Percentiles rank a stretch among this genome's conserved stretches.
Conservation (phyloP, 768 basidiomycete genomes). For the Agrocybe chaxingu region DNA sequence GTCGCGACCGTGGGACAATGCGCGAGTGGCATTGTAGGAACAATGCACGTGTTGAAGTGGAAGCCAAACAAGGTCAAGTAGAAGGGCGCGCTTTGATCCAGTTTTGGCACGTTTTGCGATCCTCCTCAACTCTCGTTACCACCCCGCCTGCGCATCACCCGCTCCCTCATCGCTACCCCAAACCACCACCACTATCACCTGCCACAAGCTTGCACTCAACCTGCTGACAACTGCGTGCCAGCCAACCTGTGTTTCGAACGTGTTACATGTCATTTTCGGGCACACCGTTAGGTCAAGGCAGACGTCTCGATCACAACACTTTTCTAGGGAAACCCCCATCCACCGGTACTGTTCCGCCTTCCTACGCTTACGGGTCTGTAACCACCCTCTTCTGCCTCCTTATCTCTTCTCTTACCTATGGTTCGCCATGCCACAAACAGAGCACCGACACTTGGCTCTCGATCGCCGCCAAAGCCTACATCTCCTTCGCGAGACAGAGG, state of each 20-base stretch:
- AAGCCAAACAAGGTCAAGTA: slow-evolving; percentile 17
- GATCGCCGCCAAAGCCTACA: slow-evolving; percentile 56
- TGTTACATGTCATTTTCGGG: slow-evolving; percentile 81
- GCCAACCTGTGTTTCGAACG: slow-evolving; percentile 15
- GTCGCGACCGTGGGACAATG: slow-evolving; percentile 10
- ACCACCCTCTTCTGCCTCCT: slow-evolving; percentile 12
- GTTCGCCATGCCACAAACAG: slow-evolving; percentile 30
- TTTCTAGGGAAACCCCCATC: slow-evolving; percentile 65
- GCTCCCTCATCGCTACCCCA: slow-evolving; percentile 1
- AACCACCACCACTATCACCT: background rate
- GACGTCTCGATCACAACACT: slow-evolving; percentile 78
- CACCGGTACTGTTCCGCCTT: slow-evolving; percentile 35
- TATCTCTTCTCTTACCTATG: slow-evolving; percentile 15
- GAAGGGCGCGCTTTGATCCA: slow-evolving; percentile 17
- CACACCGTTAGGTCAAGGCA: slow-evolving; percentile 81
- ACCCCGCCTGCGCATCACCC: background rate
- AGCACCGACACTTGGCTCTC: slow-evolving; percentile 50
- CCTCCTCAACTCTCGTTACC: slow-evolving; percentile 4
- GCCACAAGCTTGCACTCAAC: background rate
- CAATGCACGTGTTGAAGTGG: slow-evolving; percentile 19
- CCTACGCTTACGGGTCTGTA: slow-evolving; percentile 69
- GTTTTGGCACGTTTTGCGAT: slow-evolving; percentile 13
- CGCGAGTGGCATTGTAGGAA: slow-evolving; percentile 8
- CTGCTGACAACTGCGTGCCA: slow-evolving; percentile 15
- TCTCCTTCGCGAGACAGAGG: slow-evolving; percentile 32